Base-by-base conservation (phyloP, 768 basidiomycete genomes). In the Podaxis mareebaensis region DNA sequence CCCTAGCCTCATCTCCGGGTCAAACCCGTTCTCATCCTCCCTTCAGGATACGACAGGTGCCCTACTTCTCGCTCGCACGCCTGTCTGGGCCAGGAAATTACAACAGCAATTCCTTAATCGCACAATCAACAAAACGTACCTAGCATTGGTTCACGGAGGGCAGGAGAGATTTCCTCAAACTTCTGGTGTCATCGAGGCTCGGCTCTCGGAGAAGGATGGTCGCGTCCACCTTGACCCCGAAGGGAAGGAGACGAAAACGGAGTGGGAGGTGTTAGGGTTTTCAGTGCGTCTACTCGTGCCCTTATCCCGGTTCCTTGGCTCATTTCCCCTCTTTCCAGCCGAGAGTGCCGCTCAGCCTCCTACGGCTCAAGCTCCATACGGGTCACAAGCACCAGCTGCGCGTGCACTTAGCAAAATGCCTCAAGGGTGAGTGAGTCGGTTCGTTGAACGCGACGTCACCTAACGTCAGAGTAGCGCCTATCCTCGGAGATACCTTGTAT, bases 321-420 rank as follows among this genome's bases (percentile, higher is more conserved):
- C 24, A 40, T 17, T 33, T 40, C 51, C 26, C 53, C 28, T 71
- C 60, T 24, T 46, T 12, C 54, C 48, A 81, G 77, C 72, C 79
- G 60, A 65, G 73, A 61, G 78, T 72, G 3, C 87, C 87, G 20
- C 60, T 90, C 30, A 83, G 87, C 1, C 77, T 91, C 55, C 72
- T 91, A 44, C 79, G 78, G 42, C 76, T 91, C 15, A 78, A 75
- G 11, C 78, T 88, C 20, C 73, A 82, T 55, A 90, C 89, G 15
- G 89, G 88, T 3, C 72, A 83, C 60, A 90, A 90, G 70, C 89
- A 91, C 62, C 89, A 91, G 67, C 80, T 91, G 36, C 82, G 89
- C n/a, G 76, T 89, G 13, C 89, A 91, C 64, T 70, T 86, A 36
- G 81, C 88, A 1, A 76, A 81, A 53, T 75, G 75, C 60, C 70